These are phyloP conservation scores for Priceomyces castillae DNA, from an alignment of 805 yeast genomes.

Conservation along the genomic window DNA sequence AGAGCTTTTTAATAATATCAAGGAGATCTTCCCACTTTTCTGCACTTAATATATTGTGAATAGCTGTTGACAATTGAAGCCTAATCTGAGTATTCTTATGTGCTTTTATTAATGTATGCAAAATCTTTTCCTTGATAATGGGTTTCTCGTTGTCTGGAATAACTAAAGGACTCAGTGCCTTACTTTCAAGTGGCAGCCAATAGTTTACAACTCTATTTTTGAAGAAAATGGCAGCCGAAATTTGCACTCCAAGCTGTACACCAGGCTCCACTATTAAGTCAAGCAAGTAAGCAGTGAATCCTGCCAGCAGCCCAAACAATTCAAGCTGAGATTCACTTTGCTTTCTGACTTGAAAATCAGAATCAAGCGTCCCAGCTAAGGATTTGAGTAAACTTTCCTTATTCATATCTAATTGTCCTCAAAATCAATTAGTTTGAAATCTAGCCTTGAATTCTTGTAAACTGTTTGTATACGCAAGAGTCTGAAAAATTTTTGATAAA, in stretches of 20 bases:
- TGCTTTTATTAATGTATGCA: constrained; percentile 40
- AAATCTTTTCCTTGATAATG: constrained; percentile 41
- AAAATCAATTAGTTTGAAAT: neutral
- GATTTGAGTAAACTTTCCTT: constrained; percentile 48
- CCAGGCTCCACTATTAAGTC: constrained; percentile 47
- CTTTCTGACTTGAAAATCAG: constrained; percentile 48
- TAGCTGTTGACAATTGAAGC: constrained; percentile 56
- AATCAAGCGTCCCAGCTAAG: constrained; percentile 54
- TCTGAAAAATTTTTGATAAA: constrained; percentile 9
- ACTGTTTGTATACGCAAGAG: neutral
- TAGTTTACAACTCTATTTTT: constrained; percentile 38
- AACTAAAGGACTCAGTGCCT: constrained; percentile 17
- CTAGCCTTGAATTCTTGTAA: neutral
- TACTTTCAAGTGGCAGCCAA: constrained; percentile 38
- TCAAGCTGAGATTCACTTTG: constrained; percentile 52
- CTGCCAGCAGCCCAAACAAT: constrained; percentile 53
- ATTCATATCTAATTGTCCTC: constrained; percentile 34
- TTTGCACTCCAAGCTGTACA: constrained; percentile 35
- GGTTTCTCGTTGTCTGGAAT: constrained; percentile 36
- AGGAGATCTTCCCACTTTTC: constrained; percentile 46
- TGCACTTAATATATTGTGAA: constrained; percentile 50
- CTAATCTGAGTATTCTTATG: constrained; percentile 38
- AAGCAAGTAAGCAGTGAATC: constrained; percentile 54
- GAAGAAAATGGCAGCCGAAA: constrained; percentile 44
- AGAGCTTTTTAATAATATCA: constrained; percentile 37